Evolutionary conservation across 179 eudicot species (phyloP).

Genomic region (Beta lomatogona): DNA sequence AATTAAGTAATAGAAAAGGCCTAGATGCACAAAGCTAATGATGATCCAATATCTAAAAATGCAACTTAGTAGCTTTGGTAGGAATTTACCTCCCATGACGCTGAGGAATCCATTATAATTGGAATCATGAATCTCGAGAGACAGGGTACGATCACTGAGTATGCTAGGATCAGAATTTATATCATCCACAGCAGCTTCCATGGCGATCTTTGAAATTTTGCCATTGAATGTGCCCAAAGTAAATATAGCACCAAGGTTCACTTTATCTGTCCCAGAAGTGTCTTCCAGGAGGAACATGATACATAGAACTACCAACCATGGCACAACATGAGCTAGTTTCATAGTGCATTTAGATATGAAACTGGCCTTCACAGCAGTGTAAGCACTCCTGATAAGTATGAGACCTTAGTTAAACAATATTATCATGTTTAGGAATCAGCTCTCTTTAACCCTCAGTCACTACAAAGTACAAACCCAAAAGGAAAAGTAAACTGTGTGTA

Average conservation of each 20-base stretch:
- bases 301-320: conserved; percentile 36
- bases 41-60: not conserved
- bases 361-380: conserved; percentile 15
- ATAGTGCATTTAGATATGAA: conserved; percentile 24
- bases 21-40: not conserved
- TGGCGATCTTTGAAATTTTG: conserved; percentile 48
- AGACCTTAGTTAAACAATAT: conserved; percentile 3
- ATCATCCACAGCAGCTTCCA: conserved; percentile 62
- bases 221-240: conserved; percentile 40
- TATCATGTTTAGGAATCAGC: conserved; percentile 21
- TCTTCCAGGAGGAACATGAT: conserved; percentile 27
- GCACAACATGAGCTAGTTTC: conserved; percentile 33
- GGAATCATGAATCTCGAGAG: conserved; percentile 51
- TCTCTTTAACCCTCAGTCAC: conserved; percentile 31
- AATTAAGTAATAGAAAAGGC: not conserved
- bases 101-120: conserved; percentile 64
- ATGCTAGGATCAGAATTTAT: conserved; percentile 57
- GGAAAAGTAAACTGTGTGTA: not conserved
- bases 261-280: conserved; percentile 30
- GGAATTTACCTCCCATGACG: conserved; percentile 65
- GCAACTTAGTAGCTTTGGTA: not conserved
- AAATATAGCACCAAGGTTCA: conserved; percentile 62
- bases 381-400: not conserved
- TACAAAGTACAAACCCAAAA: not conserved
- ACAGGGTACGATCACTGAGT: conserved; percentile 54